These are phyloP conservation scores for Claviceps sorghi DNA, from an alignment of 2,329 filamentous ascomycete genomes.

Conservation along the genomic window DNA sequence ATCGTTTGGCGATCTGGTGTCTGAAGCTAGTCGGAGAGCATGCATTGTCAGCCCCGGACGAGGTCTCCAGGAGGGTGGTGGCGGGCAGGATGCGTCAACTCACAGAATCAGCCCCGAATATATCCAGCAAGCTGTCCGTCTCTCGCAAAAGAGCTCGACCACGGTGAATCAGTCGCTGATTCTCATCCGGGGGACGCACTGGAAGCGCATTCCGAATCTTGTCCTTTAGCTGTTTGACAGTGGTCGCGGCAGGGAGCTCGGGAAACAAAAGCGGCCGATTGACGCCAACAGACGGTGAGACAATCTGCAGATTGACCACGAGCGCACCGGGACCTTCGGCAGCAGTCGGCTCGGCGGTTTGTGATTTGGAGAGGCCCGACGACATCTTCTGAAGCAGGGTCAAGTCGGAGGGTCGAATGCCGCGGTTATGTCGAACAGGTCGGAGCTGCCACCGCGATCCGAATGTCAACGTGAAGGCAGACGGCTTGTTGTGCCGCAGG, in stretches of 20 bases:
- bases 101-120: slow-evolving; percentile 43
- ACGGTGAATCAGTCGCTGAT: slow-evolving; percentile 46
- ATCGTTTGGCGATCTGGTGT: slow-evolving; percentile 34
- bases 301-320: slow-evolving; percentile 40
- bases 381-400: slow-evolving; percentile 20
- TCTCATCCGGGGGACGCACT: slow-evolving; percentile 35
- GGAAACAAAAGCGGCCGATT: slow-evolving; percentile 35
- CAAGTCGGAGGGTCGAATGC: not conserved
- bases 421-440: not conserved
- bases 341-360: slow-evolving; percentile 10
- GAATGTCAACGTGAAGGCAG: not conserved
- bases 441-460: not conserved
- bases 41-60: slow-evolving; percentile 5
- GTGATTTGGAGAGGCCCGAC: slow-evolving; percentile 19
- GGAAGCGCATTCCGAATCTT: slow-evolving; percentile 38
- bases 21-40: slow-evolving; percentile 21
- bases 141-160: slow-evolving; percentile 42
- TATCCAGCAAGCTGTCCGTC: slow-evolving; percentile 37
- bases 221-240: slow-evolving; percentile 42
- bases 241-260: slow-evolving; percentile 33
- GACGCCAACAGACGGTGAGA: slow-evolving; percentile 44
- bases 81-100: slow-evolving; percentile 9
- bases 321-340: slow-evolving; percentile 17
- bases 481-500: not conserved
- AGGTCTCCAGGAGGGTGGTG: not conserved